Evolutionary conservation across 192 early-diverging fungal species (phyloP).

Genomic region (Entomortierella parvispora): DNA sequence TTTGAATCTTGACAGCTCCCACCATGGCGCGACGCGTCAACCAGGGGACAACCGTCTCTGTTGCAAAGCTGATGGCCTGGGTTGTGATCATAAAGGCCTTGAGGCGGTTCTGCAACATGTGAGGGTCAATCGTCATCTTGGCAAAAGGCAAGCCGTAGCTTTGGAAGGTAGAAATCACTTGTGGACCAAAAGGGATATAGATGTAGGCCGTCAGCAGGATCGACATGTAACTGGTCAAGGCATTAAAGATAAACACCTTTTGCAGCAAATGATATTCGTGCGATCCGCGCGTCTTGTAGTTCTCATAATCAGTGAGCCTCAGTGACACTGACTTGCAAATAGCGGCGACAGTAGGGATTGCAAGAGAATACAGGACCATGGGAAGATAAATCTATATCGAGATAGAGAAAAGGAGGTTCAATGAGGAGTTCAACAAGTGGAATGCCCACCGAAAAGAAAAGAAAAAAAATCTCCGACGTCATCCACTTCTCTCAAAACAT

Average conservation of each 20-base stretch:
- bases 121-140: conserved; percentile 60
- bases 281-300: conserved; percentile 76
- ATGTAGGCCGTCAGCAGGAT: conserved; percentile 89
- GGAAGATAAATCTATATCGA: conserved; percentile 71
- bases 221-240: conserved; percentile 83
- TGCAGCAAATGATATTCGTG: conserved; percentile 77
- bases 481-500: not conserved
- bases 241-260: conserved; percentile 90
- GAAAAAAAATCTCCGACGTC: not conserved
- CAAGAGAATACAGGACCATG: conserved; percentile 76
- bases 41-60: conserved; percentile 81
- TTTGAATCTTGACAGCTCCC: conserved; percentile 41
- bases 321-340: conserved; percentile 72
- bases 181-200: conserved; percentile 85
- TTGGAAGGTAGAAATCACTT: conserved; percentile 66
- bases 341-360: conserved; percentile 74
- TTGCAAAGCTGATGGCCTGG: conserved; percentile 80
- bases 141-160: conserved; percentile 49
- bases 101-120: conserved; percentile 66
- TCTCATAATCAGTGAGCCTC: conserved; percentile 83
- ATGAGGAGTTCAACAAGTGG: too few species aligned
- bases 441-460: not conserved
- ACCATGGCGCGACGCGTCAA: conserved; percentile 58
- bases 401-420: too few species aligned
- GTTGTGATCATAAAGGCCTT: conserved; percentile 86